Evolutionary conservation across 371 early-diverging fungal genomes (phyloP).

Genomic region (Mucor indicus): DNA sequence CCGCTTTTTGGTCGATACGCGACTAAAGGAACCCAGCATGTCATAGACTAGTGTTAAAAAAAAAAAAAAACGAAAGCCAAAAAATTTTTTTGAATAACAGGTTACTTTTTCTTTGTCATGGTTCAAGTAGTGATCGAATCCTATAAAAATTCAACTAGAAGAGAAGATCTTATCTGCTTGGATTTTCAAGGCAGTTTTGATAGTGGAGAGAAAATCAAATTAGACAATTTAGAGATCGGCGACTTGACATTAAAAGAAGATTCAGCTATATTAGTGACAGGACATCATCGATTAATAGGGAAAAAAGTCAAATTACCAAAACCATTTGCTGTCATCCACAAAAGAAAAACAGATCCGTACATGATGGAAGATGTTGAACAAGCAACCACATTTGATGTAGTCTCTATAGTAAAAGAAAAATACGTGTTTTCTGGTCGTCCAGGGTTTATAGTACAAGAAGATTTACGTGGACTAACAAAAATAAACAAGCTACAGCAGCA

Average conservation of each 20-base stretch:
- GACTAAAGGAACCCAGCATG: too few relatives aligned
- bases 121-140: conserved; percentile 32
- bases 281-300: conserved; percentile 48
- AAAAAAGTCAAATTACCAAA: conserved; percentile 37
- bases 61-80: too few relatives aligned
- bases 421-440: conserved; percentile 53
- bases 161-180: conserved; percentile 31
- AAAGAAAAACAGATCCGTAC: conserved; percentile 13
- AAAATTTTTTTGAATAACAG: too few relatives aligned
- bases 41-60: too few relatives aligned
- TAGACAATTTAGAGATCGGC: conserved; percentile 39
- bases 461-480: conserved; percentile 25
- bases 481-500: too few relatives aligned
- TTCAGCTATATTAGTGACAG: conserved; percentile 41
- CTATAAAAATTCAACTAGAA: conserved; percentile 6
- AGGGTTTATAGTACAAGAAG: conserved; percentile 39
- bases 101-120: conserved; percentile 25
- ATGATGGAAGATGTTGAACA: conserved; percentile 19
- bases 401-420: conserved; percentile 48
- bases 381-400: conserved; percentile 37
- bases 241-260: conserved; percentile 30
- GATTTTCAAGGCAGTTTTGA: conserved; percentile 57
- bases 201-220: conserved; percentile 13
- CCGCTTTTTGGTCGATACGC: too few relatives aligned
- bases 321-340: conserved; percentile 53